A percentile compares a stretch with the other conserved stretches of the same genome.
Conservation (phyloP, 352 stramenopile genomes). For the Phytophthora podocarpi region DNA sequence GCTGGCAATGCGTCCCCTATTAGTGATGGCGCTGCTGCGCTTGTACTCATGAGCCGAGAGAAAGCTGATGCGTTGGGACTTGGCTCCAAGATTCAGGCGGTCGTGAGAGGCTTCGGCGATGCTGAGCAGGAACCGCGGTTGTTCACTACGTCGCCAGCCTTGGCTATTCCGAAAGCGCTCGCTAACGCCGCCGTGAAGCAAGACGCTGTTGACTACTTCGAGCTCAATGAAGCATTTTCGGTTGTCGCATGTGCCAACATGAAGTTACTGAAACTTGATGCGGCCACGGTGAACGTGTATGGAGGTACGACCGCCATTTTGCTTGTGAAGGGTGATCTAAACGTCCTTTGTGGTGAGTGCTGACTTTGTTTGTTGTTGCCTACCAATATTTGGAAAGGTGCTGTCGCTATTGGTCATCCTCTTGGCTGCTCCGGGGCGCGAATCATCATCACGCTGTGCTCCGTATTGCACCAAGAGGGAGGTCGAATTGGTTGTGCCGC, state of each 20-base stretch:
- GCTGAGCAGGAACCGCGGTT: constrained; percentile 82
- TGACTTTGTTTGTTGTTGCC: no score
- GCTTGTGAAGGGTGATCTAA: no score
- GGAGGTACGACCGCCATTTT: constrained; percentile 64
- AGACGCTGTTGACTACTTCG: constrained; percentile 94
- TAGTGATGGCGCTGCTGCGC: constrained; percentile 95
- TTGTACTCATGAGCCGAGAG: constrained; percentile 93
- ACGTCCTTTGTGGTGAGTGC: background rate
- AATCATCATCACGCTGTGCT: constrained; percentile 94
- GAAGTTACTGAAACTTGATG: constrained; percentile 89
- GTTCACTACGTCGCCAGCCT: constrained; percentile 94
- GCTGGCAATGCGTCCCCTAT: constrained; percentile 95
- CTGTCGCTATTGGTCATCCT: constrained; percentile 66
- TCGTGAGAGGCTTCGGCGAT: constrained; percentile 73
- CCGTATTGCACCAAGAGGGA: constrained; percentile 92
- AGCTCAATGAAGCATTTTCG: constrained; percentile 99
- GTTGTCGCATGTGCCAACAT: constrained; percentile 95
- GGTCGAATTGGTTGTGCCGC: constrained; percentile 90
- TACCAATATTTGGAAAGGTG: constrained; percentile 34
- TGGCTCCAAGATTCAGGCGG: constrained; percentile 53
- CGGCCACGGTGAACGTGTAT: constrained; percentile 93
- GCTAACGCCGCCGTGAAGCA: constrained; percentile 75
- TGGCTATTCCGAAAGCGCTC: constrained; percentile 91
- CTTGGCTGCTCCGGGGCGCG: constrained; percentile 77
- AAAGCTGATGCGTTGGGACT: constrained; percentile 73